Evolutionary conservation across 2,329 filamentous ascomycete species (phyloP).

Genomic region (Hypoxylon sp.): DNA sequence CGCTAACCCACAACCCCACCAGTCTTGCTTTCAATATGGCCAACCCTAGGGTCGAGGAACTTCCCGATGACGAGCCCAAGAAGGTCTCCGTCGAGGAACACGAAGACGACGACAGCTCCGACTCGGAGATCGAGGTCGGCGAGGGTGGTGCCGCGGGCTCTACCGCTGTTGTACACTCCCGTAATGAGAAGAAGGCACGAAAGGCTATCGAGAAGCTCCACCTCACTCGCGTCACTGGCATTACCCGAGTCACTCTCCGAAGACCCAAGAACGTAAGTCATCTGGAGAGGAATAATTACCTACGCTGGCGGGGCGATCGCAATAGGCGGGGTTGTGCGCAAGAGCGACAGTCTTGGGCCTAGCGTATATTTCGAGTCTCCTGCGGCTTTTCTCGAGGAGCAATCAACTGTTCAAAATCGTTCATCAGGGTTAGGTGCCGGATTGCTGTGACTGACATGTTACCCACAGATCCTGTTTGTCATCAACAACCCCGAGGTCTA

Average conservation of each 20-base stretch:
- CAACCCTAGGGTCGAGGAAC: conserved; percentile 97
- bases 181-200: conserved; percentile 99
- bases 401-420: neutral
- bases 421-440: neutral
- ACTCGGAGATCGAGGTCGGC: conserved; percentile 81
- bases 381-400: neutral
- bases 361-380: neutral
- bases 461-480: conserved; percentile 91
- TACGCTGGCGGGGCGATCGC: neutral
- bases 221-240: conserved; percentile 94
- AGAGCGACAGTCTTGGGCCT: neutral
- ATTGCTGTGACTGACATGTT: conserved; percentile 16
- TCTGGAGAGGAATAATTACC: conserved; percentile 11
- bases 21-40: conserved; percentile 72
- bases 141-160: conserved; percentile 81
- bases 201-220: conserved; percentile 99
- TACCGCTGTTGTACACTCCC: conserved; percentile 92
- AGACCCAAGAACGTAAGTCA: conserved; percentile 97
- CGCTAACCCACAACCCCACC: conserved; percentile 29
- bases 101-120: conserved; percentile 75
- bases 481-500: conserved; percentile 99
- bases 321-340: conserved; percentile 11
- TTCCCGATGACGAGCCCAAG: conserved; percentile 92
- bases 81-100: conserved; percentile 80
- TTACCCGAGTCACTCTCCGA: conserved; percentile 97